Evolutionary conservation across 177 flowering plant genomes (phyloP).

Genomic region (Telopea speciosissima): DNA sequence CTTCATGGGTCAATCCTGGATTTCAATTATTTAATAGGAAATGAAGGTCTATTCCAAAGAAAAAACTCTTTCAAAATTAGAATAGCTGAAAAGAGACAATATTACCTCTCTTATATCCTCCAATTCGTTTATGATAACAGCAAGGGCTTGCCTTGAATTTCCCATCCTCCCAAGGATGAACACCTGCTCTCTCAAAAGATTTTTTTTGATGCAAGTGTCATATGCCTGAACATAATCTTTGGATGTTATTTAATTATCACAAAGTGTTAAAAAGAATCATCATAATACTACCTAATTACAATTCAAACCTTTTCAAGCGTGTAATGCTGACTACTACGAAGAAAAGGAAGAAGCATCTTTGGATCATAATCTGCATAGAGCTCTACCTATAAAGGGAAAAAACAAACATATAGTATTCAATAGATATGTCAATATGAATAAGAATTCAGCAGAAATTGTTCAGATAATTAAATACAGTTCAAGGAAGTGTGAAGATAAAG

Average conservation of each 20-base stretch:
- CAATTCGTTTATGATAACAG: slow-evolving; percentile 76
- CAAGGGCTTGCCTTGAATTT: slow-evolving; percentile 75
- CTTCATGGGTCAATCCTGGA: slow-evolving; percentile 5
- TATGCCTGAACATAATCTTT: slow-evolving; percentile 74
- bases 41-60: not conserved
- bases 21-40: slow-evolving; percentile 1
- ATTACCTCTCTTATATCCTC: slow-evolving; percentile 94
- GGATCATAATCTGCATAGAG: slow-evolving; percentile 91
- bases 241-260: not conserved
- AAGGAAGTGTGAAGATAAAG: no score
- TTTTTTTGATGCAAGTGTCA: slow-evolving; percentile 64
- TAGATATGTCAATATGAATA: not conserved
- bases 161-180: slow-evolving; percentile 99
- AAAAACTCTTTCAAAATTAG: not conserved
- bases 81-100: not conserved
- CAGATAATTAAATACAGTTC: no score
- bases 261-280: not conserved
- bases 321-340: slow-evolving; percentile 95
- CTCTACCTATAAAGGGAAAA: slow-evolving; percentile 63
- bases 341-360: slow-evolving; percentile 88
- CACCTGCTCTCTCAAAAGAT: slow-evolving; percentile 84
- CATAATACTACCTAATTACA: not conserved
- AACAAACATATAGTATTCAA: not conserved
- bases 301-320: slow-evolving; percentile 77
- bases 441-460: no score